Evolutionary conservation across 495 filamentous ascomycete genomes (phyloP).

Genomic region (Annulohypoxylon nitens): DNA sequence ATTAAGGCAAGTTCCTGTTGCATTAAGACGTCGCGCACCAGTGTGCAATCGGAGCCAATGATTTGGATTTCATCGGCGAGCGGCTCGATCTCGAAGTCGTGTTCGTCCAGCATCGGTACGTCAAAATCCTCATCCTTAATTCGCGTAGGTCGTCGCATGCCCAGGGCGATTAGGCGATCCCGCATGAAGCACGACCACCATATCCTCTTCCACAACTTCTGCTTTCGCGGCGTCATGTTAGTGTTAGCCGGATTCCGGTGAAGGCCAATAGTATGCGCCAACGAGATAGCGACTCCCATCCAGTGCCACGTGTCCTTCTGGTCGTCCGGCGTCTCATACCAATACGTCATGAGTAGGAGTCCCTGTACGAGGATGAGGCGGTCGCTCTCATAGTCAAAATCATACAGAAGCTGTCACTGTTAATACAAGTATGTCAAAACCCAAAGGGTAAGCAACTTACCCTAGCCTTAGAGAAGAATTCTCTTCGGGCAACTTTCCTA

Average conservation of each 20-base stretch:
- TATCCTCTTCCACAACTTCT: conserved; percentile 87
- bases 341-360: conserved; percentile 87
- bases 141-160: conserved; percentile 88
- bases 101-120: conserved; percentile 84
- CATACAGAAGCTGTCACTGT: conserved; percentile 70
- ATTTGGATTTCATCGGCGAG: conserved; percentile 73
- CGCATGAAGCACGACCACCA: conserved; percentile 97
- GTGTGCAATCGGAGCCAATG: conserved; percentile 74
- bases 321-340: conserved; percentile 91
- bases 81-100: conserved; percentile 83
- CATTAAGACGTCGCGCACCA: conserved; percentile 72
- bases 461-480: conserved; percentile 83
- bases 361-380: conserved; percentile 86
- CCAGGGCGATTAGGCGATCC: conserved; percentile 87
- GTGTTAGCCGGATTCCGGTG: conserved; percentile 82
- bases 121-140: conserved; percentile 92
- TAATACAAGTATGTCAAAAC: conserved; percentile 21
- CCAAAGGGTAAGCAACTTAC: conserved; percentile 61
- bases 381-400: conserved; percentile 87
- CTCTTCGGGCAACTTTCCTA: conserved; percentile 79
- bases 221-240: conserved; percentile 75
- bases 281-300: conserved; percentile 88
- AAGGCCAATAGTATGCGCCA: conserved; percentile 86
- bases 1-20: conserved; percentile 82
- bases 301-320: conserved; percentile 93